phyloP scores from a whole-genome alignment of 352 stramenopile genomes.

The Phytopythium boreale region DNA sequence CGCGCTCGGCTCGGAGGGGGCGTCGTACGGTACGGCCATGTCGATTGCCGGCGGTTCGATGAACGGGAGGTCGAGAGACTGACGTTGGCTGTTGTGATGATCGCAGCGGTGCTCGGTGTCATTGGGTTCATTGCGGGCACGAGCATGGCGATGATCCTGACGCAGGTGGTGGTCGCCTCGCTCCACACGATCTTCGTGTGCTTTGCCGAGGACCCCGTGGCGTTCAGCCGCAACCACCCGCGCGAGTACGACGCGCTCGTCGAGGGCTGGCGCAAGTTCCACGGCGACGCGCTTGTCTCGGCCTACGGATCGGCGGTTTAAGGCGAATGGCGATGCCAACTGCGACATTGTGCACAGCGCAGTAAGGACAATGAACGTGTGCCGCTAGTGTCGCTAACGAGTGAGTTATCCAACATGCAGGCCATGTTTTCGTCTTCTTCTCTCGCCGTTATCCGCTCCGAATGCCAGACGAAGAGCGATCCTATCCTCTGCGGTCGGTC shows the following conservation, averaged over 20 bases:
- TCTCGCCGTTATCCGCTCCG: neutral
- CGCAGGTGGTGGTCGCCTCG: slow-evolving; percentile 78
- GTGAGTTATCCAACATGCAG: neutral
- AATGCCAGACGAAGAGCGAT: neutral
- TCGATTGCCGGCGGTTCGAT: neutral
- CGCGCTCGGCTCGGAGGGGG: slow-evolving; percentile 39
- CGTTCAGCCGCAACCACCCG: slow-evolving; percentile 81
- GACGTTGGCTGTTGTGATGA: neutral
- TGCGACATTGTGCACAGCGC: no score
- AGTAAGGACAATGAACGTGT: neutral
- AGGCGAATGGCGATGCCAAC: slow-evolving; percentile 9
- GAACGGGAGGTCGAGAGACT: neutral
- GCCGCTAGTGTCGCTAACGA: neutral
- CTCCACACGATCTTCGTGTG: slow-evolving; percentile 88
- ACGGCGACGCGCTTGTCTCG: slow-evolving; percentile 63
- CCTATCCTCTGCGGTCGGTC: neutral
- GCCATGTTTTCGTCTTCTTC: neutral
- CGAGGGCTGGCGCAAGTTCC: slow-evolving; percentile 76
- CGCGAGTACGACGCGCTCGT: slow-evolving; percentile 80
- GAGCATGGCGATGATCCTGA: slow-evolving; percentile 82
- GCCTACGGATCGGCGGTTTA: slow-evolving; percentile 75
- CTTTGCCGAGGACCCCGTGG: slow-evolving; percentile 84
- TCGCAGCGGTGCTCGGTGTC: slow-evolving; percentile 36
- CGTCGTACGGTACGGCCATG: slow-evolving; percentile 38
- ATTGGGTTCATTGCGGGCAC: slow-evolving; percentile 81